Percentiles rank a stretch among this genome's conserved stretches.
phyloP scores from a whole-genome alignment of 148 eudicot species.

The Silene uniflora region DNA sequence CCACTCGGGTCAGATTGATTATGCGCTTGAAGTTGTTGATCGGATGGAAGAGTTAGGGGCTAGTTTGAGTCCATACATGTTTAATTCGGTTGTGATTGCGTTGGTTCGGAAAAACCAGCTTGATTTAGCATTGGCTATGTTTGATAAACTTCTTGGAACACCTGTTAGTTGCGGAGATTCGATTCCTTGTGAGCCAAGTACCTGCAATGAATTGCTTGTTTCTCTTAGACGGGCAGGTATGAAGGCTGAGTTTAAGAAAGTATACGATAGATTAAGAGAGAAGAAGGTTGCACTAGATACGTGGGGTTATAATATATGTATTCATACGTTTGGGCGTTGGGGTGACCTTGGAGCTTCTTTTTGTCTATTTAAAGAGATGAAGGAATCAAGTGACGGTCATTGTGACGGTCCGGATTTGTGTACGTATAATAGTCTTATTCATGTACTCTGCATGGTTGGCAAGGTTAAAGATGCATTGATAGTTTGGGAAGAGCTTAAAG shows the following conservation, averaged over 20 bases:
- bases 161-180: slow-evolving; percentile 21
- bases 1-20: slow-evolving; percentile 53
- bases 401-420: slow-evolving; percentile 57
- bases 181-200: slow-evolving; percentile 40
- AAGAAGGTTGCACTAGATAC: slow-evolving; percentile 46
- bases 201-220: slow-evolving; percentile 82
- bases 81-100: slow-evolving; percentile 57
- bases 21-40: slow-evolving; percentile 60
- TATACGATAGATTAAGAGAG: slow-evolving; percentile 44
- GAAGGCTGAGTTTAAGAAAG: slow-evolving; percentile 52
- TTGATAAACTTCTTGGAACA: slow-evolving; percentile 44
- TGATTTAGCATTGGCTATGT: slow-evolving; percentile 49
- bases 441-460: slow-evolving; percentile 60
- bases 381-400: slow-evolving; percentile 32
- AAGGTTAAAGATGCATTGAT: slow-evolving; percentile 65
- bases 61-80: slow-evolving; percentile 39
- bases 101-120: slow-evolving; percentile 50
- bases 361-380: slow-evolving; percentile 66
- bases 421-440: slow-evolving; percentile 82
- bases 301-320: slow-evolving; percentile 79
- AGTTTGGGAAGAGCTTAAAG: slow-evolving; percentile 72
- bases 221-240: slow-evolving; percentile 60
- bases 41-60: slow-evolving; percentile 43
- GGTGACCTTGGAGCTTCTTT: slow-evolving; percentile 66
- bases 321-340: slow-evolving; percentile 78